Conservation (phyloP, 768 basidiomycete genomes). For the Auriscalpium orientale region DNA sequence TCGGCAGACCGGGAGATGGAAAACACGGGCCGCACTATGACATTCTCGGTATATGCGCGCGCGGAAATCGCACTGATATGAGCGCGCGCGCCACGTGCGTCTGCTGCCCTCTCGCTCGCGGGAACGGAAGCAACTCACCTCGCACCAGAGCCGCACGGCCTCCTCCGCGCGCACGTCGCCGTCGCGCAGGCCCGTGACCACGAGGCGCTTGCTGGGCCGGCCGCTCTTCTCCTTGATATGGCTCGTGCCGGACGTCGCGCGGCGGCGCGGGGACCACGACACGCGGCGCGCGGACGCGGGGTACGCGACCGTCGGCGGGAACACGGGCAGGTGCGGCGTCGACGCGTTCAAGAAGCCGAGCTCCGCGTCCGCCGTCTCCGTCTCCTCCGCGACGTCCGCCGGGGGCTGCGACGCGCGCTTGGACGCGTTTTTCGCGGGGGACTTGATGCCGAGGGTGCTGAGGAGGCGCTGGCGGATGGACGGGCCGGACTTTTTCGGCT, state of each 20-base stretch:
- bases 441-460: slow-evolving; percentile 13
- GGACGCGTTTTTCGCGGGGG: neutral
- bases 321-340: neutral
- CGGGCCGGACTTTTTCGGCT: neutral
- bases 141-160: slow-evolving; percentile 15
- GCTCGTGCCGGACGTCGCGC: slow-evolving; percentile 8
- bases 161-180: slow-evolving; percentile 12
- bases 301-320: neutral
- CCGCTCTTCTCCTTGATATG: neutral
- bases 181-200: slow-evolving; percentile 12
- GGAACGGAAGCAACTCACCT: slow-evolving; percentile 3
- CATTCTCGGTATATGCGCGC: too few species aligned
- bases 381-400: neutral
- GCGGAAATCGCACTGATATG: too few species aligned
- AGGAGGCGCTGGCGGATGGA: slow-evolving; percentile 15
- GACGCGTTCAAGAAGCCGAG: neutral
- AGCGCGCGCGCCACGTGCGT: too few species aligned
- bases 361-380: neutral
- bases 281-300: neutral
- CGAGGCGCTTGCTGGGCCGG: slow-evolving; percentile 2
- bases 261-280: slow-evolving; percentile 3
- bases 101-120: too few species aligned
- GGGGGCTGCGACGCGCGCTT: slow-evolving; percentile 1
- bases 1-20: neutral
- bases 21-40: neutral